phyloP scores from a whole-genome alignment of 768 basidiomycete genomes.

The Kwoniella dejecticola region DNA sequence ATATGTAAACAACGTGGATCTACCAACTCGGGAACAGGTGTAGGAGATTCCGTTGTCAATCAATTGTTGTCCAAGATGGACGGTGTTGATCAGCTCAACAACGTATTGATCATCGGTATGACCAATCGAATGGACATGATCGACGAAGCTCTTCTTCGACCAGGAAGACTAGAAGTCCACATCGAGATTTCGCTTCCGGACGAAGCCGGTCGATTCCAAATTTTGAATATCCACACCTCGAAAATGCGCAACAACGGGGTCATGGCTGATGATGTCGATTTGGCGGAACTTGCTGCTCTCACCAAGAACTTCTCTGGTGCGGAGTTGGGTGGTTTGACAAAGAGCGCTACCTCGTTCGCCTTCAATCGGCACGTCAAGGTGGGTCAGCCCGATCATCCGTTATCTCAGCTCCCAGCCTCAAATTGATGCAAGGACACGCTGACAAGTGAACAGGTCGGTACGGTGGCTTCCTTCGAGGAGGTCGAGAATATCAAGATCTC shows the following conservation, averaged over 20 bases:
- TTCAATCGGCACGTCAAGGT: slow-evolving; percentile 96
- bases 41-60: slow-evolving; percentile 98
- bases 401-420: too few species aligned
- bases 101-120: slow-evolving; percentile 99
- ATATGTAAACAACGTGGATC: slow-evolving; percentile 99
- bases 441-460: slow-evolving; percentile 67
- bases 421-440: too few species aligned
- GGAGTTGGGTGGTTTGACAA: slow-evolving; percentile 91
- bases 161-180: slow-evolving; percentile 97
- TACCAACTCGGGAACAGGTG: slow-evolving; percentile 85
- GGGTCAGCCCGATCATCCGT: slow-evolving; percentile 17
- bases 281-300: slow-evolving; percentile 72
- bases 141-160: slow-evolving; percentile 93
- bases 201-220: slow-evolving; percentile 86
- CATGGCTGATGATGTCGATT: slow-evolving; percentile 84
- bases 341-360: slow-evolving; percentile 97
- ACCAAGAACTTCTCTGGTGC: slow-evolving; percentile 99
- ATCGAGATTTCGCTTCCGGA: slow-evolving; percentile 99
- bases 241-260: slow-evolving; percentile 92
- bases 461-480: slow-evolving; percentile 94
- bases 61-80: slow-evolving; percentile 99
- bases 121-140: slow-evolving; percentile 98
- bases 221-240: slow-evolving; percentile 88
- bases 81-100: slow-evolving; percentile 97
- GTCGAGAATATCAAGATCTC: slow-evolving; percentile 90